A percentile compares a stretch with the other conserved stretches of the same genome.
phyloP scores from a whole-genome alignment of 1,284 basidiomycete genomes.

The Ustilago nuda region DNA sequence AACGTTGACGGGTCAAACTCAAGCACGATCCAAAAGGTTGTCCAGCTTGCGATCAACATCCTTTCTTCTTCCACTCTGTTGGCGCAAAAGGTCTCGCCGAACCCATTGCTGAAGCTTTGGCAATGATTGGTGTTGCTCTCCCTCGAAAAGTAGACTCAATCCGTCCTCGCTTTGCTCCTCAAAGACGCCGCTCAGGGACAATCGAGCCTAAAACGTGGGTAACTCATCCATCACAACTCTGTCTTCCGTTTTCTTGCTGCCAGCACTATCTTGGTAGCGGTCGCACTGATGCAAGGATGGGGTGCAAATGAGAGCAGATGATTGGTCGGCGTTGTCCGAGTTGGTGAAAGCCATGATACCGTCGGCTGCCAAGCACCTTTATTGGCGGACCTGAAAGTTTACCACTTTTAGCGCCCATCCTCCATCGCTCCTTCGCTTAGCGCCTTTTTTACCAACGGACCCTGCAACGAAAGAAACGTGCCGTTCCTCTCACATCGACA shows the following conservation, averaged over 20 bases:
- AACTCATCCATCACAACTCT: background rate
- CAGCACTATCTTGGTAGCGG: background rate
- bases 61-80: background rate
- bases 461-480: conserved; percentile 21
- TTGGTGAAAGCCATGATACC: conserved; percentile 10
- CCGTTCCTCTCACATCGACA: background rate
- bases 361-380: conserved; percentile 32
- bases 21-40: background rate
- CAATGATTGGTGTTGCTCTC: background rate
- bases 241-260: conserved; percentile 3
- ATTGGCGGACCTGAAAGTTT: conserved; percentile 18
- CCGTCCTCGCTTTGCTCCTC: conserved; percentile 34
- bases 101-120: background rate
- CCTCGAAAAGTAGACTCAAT: conserved; percentile 25
- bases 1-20: conserved; percentile 3
- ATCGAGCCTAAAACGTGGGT: conserved; percentile 9
- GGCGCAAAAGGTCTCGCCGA: background rate
- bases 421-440: conserved; percentile 12
- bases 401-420: conserved; percentile 7
- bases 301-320: conserved; percentile 10
- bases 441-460: conserved; percentile 2
- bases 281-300: background rate
- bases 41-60: background rate
- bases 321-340: conserved; percentile 47
- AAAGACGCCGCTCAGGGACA: conserved; percentile 6